phyloP scores from a whole-genome alignment of 2,329 filamentous ascomycete species.

The Parasarocladium wereldwijsianum region DNA sequence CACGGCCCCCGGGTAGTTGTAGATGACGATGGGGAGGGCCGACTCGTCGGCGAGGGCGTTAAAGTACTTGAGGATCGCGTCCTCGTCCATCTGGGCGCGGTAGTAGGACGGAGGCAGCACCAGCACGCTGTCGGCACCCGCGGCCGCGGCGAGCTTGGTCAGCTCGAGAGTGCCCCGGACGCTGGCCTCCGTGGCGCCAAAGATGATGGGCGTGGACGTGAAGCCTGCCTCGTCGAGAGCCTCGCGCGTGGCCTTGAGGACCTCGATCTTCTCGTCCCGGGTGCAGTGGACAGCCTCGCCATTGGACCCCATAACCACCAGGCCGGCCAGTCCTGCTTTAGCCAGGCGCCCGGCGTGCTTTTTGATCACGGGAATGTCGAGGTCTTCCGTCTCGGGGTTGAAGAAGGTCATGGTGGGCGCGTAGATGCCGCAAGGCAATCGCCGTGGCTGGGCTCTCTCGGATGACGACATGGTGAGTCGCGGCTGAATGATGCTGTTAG shows the following conservation, averaged over 20 bases:
- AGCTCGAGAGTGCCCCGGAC: slow-evolving; percentile 69
- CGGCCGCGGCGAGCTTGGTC: slow-evolving; percentile 48
- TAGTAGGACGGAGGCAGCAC: slow-evolving; percentile 76
- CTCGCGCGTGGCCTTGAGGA: slow-evolving; percentile 65
- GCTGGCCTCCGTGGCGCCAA: slow-evolving; percentile 69
- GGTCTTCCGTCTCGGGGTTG: slow-evolving; percentile 66
- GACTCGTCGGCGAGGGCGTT: slow-evolving; percentile 59
- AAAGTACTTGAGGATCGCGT: slow-evolving; percentile 60
- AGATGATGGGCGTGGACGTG: slow-evolving; percentile 60
- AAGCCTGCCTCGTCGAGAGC: slow-evolving; percentile 73
- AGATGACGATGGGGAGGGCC: slow-evolving; percentile 66
- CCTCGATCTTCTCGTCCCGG: slow-evolving; percentile 57
- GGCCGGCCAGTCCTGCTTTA: slow-evolving; percentile 61
- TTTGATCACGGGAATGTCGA: slow-evolving; percentile 68
- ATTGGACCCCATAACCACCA: slow-evolving; percentile 83
- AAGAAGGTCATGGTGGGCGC: slow-evolving; percentile 88
- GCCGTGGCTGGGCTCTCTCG: slow-evolving; percentile 22
- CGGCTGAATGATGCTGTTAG: too few relatives aligned
- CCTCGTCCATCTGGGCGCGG: slow-evolving; percentile 60
- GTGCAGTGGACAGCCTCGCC: slow-evolving; percentile 80
- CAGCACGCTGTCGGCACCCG: slow-evolving; percentile 67
- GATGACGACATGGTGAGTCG: slow-evolving; percentile 12
- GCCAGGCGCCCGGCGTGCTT: slow-evolving; percentile 68
- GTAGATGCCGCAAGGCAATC: slow-evolving; percentile 71
- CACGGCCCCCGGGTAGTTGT: slow-evolving; percentile 85